Evolutionary conservation across 371 early-diverging fungal species (phyloP), one percentile per base, ranked within the genome.

Genomic region (Apophysomyces variabilis): DNA sequence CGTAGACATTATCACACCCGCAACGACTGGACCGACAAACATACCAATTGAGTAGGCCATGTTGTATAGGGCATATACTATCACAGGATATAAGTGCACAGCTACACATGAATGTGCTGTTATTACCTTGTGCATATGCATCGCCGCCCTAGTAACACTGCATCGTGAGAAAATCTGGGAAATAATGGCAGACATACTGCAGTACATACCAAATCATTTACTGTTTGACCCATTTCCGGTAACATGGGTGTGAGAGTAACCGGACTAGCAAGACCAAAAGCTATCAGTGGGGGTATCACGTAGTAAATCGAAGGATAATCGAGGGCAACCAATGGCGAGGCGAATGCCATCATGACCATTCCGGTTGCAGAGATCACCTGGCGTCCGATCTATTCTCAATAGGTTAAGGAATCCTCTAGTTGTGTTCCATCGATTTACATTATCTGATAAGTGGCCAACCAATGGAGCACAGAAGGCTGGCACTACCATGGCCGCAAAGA

Each of bases 401-500:
- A 9, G 44, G 39, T 21, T 57, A 47, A 37, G 38, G 13, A 62
- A 37, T 38, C 4, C 35, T 7, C 36, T 62, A 18, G 43, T 9
- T 14, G 32, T 43, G 32, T 54, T 7, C 7, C 16, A 57, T 16
- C 1, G 9, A 37, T 46, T 56, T 76, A 76, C 80, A 61, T 75
- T 74, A 66, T 89, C 90, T 8, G 87, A 87, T 9, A 85, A 39
- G 60, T 75, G 81, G 13, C 92, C 92, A 63, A 89, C 85, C 0
- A 76, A 32, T 3, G 90, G 86, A 3, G 90, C 79, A 58, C 84
- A 69, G 60, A 89, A 76, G 6, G 87, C 74, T 18, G 91, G 92
- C 38, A 90, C 66, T 5, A 90, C 86, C 75, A 90, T 83, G 1
- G 89, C 80, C 2, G 85, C 78, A 66, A 88, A 87, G 9, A 86